These are phyloP conservation scores for Magnusiomyces ingens DNA, from an alignment of 1,139 yeast species.

Conservation along the genomic window DNA sequence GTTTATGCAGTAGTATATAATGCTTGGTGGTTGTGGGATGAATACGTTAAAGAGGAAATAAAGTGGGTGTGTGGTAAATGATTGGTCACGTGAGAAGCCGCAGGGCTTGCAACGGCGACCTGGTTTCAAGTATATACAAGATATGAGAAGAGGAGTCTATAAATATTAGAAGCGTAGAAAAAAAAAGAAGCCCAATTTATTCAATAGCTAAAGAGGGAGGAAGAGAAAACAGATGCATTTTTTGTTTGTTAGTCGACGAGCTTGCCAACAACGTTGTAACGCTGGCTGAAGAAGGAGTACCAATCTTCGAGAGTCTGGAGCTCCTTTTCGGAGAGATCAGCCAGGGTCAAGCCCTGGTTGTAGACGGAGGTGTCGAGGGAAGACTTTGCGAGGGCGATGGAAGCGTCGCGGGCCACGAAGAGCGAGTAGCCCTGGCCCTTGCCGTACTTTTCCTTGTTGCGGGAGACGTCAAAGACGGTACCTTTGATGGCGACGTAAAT, in stretches of 20 bases:
- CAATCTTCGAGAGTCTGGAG: conserved; percentile 69
- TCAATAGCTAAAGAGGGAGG: no score
- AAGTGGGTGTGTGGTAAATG: no score
- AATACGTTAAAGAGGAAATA: no score
- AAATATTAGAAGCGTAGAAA: no score
- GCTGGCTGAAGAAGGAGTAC: conserved; percentile 75
- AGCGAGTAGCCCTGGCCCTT: conserved; percentile 67
- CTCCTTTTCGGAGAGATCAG: conserved; percentile 54
- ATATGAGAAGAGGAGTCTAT: no score
- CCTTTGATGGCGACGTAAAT: conserved; percentile 74
- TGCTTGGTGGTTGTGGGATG: no score
- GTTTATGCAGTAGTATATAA: no score
- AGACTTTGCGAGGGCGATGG: conserved; percentile 58
- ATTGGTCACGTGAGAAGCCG: no score
- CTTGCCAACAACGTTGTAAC: conserved; percentile 47
- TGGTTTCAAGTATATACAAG: no score
- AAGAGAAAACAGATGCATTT: no score
- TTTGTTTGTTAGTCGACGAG: conserved; percentile 1
- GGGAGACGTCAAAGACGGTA: conserved; percentile 66
- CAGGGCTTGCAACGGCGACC: no score
- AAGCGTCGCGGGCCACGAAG: conserved; percentile 71
- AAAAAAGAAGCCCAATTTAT: no score
- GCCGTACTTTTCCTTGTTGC: conserved; percentile 61
- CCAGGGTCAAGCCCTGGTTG: conserved; percentile 47
- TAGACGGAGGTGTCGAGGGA: conserved; percentile 50